Evolutionary conservation across 176 grass and related monocot species (phyloP), one percentile per base, ranked within the genome.

Genomic region (Oryza longistaminata): DNA sequence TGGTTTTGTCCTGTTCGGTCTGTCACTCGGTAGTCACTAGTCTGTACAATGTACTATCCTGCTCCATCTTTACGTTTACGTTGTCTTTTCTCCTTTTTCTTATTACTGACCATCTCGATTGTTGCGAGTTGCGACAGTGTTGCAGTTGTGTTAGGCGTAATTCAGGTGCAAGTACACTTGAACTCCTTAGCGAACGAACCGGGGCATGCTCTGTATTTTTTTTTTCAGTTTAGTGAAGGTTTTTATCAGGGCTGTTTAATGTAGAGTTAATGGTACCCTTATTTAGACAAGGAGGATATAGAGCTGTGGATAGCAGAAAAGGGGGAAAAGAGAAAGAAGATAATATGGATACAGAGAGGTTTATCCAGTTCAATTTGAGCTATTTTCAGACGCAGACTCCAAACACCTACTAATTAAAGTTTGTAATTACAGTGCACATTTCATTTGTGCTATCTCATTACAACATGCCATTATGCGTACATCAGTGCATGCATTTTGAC

Each of bases 401-500:
- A 70, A 16, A 27, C 50, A 64, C 80, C 83, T 72, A 81, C 83
- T 72, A 81, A 12, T 40, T 49, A 81, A 81, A 52, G 26, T 45
- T 26, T 86, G 58, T 52, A 89, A 27, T 55, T 86, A 82, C 88
- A 86, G 10, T 25, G 44, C 19, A 58, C 34, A 37, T 73, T 90
- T 73, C 9, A 24, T 35, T 48, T 24, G 74, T 44, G 74, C 34
- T 74, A 82, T 73, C 34, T 82, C 34, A 74, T 83, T 19, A 82
- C 71, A 85, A 53, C 81, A 84, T 62, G 48, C 71, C 64, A 39
- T 80, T 66, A 73, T 71, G 71, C 84, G 86, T 79, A 69, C 39
- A 64, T 74, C 39, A 62, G 74, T 77, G 71, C 84, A 90, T 83
- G 80, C 62, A 64, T 74, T 69, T 49, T 74, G 68, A 70, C 72